Conservation (phyloP, 2,329 filamentous ascomycete species). For the Triangularia verruculosa region DNA sequence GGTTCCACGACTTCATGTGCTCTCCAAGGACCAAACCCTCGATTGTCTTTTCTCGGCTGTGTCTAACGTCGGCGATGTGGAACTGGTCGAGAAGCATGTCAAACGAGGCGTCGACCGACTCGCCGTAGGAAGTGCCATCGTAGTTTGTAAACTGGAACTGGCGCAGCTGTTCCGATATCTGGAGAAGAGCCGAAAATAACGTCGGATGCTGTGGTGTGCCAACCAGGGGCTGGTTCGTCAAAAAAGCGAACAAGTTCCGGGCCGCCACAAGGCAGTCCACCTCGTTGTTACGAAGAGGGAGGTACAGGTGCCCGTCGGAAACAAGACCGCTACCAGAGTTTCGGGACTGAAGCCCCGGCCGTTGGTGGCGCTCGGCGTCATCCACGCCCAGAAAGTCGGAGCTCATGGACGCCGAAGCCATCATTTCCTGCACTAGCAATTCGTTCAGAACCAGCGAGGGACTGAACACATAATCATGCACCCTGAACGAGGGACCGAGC, state of each 20-base stretch:
- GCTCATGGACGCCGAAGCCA: constrained; percentile 33
- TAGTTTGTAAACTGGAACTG: constrained; percentile 56
- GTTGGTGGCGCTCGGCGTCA: constrained; percentile 43
- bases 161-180: constrained; percentile 52
- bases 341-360: constrained; percentile 36
- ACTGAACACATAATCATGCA: constrained; percentile 52
- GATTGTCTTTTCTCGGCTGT: constrained; percentile 82
- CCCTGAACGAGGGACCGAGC: constrained; percentile 58
- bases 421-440: constrained; percentile 47
- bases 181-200: constrained; percentile 53
- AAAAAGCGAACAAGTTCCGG: constrained; percentile 64
- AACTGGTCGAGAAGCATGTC: constrained; percentile 75
- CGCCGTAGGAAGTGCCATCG: constrained; percentile 59
- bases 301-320: constrained; percentile 50
- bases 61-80: constrained; percentile 72
- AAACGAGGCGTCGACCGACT: constrained; percentile 62
- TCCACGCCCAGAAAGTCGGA: constrained; percentile 46
- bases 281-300: constrained; percentile 49
- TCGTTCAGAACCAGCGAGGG: constrained; percentile 55
- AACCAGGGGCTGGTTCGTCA: constrained; percentile 62
- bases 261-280: constrained; percentile 56
- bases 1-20: constrained; percentile 71
- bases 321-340: constrained; percentile 20
- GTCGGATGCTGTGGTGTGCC: constrained; percentile 52
- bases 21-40: constrained; percentile 89